A percentile compares a stretch with the other conserved stretches of the same genome.
phyloP scores from a whole-genome alignment of 2,329 filamentous ascomycete species.

The Fusarium sp. region DNA sequence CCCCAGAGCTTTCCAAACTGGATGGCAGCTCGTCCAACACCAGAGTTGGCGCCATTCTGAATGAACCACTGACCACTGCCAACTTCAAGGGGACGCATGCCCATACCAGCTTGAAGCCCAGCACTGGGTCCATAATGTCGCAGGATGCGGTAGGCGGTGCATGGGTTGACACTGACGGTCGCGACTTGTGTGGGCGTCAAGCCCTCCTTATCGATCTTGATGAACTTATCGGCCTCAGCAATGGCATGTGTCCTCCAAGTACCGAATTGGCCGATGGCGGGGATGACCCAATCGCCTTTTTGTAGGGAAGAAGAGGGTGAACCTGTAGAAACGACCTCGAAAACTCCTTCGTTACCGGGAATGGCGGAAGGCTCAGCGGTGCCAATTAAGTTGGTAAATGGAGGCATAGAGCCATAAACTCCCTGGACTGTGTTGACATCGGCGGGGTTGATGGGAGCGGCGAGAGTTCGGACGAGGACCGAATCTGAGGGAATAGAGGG shows the following conservation, averaged over 20 bases:
- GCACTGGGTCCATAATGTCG: slow-evolving; percentile 75
- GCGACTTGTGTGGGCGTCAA: slow-evolving; percentile 83
- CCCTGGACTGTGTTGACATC: slow-evolving; percentile 99
- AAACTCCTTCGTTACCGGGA: slow-evolving; percentile 91
- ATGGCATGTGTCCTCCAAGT: slow-evolving; percentile 96
- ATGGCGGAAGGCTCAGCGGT: slow-evolving; percentile 81
- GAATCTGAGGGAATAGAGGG: slow-evolving; percentile 73
- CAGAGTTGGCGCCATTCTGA: slow-evolving; percentile 96
- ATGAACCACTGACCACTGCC: slow-evolving; percentile 86
- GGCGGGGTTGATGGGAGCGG: slow-evolving; percentile 93
- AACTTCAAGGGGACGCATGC: slow-evolving; percentile 58
- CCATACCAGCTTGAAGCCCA: slow-evolving; percentile 58
- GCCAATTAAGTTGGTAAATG: slow-evolving; percentile 80
- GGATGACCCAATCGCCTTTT: slow-evolving; percentile 94
- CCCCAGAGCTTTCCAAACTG: slow-evolving; percentile 90
- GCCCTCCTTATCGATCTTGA: slow-evolving; percentile 77
- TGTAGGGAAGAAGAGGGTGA: slow-evolving; percentile 64
- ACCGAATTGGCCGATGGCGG: slow-evolving; percentile 83
- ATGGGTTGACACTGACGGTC: slow-evolving; percentile 92
- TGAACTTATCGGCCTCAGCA: slow-evolving; percentile 65
- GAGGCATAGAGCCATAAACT: slow-evolving; percentile 88
- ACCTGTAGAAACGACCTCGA: slow-evolving; percentile 83
- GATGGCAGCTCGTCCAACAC: slow-evolving; percentile 90
- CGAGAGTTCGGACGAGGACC: slow-evolving; percentile 87
- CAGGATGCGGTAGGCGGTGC: slow-evolving; percentile 94